Evolutionary conservation across 129 eudicot genomes (phyloP).

Genomic region (carrot (Daucus carota)): DH1_v3.0 NC_030382.2:37264001-37264500

Average conservation of each 20-base stretch:
- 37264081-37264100: constrained; percentile 5
- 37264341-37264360: background rate
- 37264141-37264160: constrained; percentile 1
- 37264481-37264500: background rate
- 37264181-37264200: constrained; percentile 25
- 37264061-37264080: constrained; percentile 5
- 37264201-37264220: constrained; percentile 26
- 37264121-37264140: background rate
- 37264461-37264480: background rate
- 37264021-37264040: background rate
- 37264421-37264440: background rate
- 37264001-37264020: background rate
- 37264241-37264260: background rate
- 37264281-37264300: too few species aligned
- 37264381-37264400: background rate
- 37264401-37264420: background rate
- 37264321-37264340: background rate
- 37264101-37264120: constrained; percentile 11
- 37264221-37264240: constrained; percentile 16
- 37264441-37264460: background rate
- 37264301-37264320: background rate
- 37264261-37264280: constrained; percentile 18
- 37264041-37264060: background rate
- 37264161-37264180: constrained; percentile 11
- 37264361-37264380: background rate